Conservation (phyloP, 2,329 filamentous ascomycete species). For the Teratosphaeria viscida region DNA sequence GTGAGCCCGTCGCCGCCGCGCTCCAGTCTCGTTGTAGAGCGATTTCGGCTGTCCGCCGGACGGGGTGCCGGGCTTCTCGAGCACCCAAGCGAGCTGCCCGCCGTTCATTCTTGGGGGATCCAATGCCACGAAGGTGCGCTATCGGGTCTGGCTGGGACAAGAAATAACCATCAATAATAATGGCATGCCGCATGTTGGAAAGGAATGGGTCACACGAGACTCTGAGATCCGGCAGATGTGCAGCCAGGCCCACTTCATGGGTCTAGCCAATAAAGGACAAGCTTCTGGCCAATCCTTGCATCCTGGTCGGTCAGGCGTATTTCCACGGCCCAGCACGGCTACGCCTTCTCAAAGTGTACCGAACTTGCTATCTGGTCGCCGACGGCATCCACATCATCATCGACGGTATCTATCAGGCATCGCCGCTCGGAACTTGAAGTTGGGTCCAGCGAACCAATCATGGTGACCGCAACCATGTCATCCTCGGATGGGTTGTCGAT, state of each 20-base stretch:
- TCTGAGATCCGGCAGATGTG: neutral
- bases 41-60: neutral
- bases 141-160: neutral
- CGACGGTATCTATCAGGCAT: too few species aligned
- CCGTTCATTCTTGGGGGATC: neutral
- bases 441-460: too few species aligned
- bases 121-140: neutral
- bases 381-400: too few species aligned
- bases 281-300: neutral
- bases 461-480: too few species aligned
- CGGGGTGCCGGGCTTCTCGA: constrained; percentile 2
- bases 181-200: neutral
- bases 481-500: too few species aligned
- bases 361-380: neutral
- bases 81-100: constrained; percentile 2
- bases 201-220: neutral
- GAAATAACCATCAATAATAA: neutral
- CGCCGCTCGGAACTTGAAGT: too few species aligned
- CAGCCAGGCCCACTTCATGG: neutral
- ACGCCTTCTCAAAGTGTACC: neutral
- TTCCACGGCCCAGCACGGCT: neutral
- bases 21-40: constrained; percentile 6
- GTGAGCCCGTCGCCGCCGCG: constrained; percentile 5
- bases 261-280: neutral
- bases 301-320: neutral